A percentile compares a stretch with the other conserved stretches of the same genome.
Evolutionary conservation across 441 rosid genomes (phyloP).

Genomic region (Omphalea diandra): DNA sequence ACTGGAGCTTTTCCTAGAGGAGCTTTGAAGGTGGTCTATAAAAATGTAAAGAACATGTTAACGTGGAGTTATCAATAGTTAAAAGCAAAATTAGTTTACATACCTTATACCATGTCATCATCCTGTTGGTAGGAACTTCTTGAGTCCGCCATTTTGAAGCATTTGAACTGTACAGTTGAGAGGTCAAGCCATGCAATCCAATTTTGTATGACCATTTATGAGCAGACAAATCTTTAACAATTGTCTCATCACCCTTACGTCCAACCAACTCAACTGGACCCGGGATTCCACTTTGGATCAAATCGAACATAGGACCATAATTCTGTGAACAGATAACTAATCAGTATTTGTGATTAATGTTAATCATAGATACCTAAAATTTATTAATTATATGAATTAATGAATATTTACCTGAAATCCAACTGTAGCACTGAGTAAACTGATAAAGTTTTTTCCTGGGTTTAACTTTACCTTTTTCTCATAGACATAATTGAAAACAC

Average conservation of each 20-base stretch:
- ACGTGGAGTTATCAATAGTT: no score
- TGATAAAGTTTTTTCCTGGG: constrained; percentile 42
- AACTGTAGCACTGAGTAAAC: constrained; percentile 61
- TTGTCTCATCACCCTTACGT: constrained; percentile 32
- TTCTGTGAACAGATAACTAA: constrained; percentile 34
- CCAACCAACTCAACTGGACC: constrained; percentile 53
- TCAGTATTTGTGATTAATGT: neutral
- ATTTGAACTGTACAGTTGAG: constrained; percentile 6
- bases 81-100: no score
- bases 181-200: constrained; percentile 39
- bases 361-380: no score
- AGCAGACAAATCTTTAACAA: constrained; percentile 48
- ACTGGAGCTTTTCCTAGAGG: constrained; percentile 50
- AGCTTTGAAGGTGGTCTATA: constrained; percentile 52
- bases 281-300: constrained; percentile 37
- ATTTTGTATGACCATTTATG: constrained; percentile 59
- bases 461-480: constrained; percentile 41
- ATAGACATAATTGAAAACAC: constrained; percentile 9
- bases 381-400: no score
- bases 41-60: neutral
- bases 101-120: constrained; percentile 56
- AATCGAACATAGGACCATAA: constrained; percentile 57
- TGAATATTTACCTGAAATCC: constrained; percentile 44
- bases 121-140: constrained; percentile 25
- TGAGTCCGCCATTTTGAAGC: constrained; percentile 26